Base-by-base conservation (phyloP, 805 yeast genomes). In the Candida gorgasii region DNA sequence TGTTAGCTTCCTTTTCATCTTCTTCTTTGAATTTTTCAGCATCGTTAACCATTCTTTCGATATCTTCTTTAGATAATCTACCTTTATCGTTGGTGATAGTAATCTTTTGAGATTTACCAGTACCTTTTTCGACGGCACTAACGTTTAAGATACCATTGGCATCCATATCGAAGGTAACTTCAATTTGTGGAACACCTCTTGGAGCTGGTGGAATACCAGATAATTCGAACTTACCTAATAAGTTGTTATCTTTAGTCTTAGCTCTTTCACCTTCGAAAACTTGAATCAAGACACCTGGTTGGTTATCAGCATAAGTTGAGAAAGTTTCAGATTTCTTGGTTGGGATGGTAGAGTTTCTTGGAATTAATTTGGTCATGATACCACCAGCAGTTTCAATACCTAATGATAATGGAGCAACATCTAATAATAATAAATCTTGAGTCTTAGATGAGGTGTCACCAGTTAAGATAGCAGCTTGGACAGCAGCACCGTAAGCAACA, bases 371-470 rank as follows among this genome's bases (percentile, higher is more conserved):
- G 70, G 97, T 90, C 96, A 90, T 89, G 74, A 89, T 90, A 82
- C 97, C 97, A 79, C 98, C 97, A 62, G 97, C 97, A 56, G 97
- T 90, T 78, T 90, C 97, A 73, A 90, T 89, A 83, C 98, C 98
- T 59, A 89, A 71, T 43, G 97, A 90, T 67, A 90, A 80, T 72
- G 98, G 97, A 62, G 97, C 95, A 69, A 90, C 97, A 80, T 90
- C 98, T 67, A 92, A 81, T 63, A 90, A 79, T 66, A 92, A 77
- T 69, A 89, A 78, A 70, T 89, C 97, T 78, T 89, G 96, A 49
- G 97, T 90, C 85, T 89, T 89, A 49, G 96, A 83, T 31, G 97
- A 89, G 57, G 92, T 84, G 73, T 89, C 97, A 76, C 97, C 97
- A 48, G 96, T 82, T 66, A 89, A 80, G 65, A 89, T 89, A 56